Evolutionary conservation across 306 rosid species (phyloP).

Genomic region (Astragalus membranaceus): DNA sequence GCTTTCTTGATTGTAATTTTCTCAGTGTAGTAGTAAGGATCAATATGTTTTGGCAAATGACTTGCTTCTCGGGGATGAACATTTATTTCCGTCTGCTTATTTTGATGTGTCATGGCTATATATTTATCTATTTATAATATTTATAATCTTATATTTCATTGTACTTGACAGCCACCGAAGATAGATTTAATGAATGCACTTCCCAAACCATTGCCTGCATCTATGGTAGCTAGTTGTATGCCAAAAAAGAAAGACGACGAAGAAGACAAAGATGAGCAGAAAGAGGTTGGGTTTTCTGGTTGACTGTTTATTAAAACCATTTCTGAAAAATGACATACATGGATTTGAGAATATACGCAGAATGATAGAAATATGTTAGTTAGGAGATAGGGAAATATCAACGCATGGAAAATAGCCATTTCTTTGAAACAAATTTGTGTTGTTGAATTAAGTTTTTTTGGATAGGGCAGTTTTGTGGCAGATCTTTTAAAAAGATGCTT

Average conservation of each 20-base stretch:
- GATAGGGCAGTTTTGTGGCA: background rate
- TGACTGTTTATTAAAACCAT: background rate
- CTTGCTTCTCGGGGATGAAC: background rate
- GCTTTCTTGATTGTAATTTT: constrained; percentile 6
- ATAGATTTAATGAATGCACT: constrained; percentile 49
- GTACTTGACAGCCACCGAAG: constrained; percentile 52
- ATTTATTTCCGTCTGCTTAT: background rate
- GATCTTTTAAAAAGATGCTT: background rate
- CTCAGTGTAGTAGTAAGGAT: background rate
- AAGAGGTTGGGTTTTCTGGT: constrained; percentile 47
- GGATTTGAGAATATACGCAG: background rate
- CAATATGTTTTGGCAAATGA: background rate
- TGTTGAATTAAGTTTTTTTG: background rate
- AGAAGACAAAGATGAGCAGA: constrained; percentile 38
- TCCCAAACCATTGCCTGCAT: constrained; percentile 70
- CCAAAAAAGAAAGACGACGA: constrained; percentile 46
- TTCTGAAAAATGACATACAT: constrained; percentile 7
- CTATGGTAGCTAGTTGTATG: constrained; percentile 25
- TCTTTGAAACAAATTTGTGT: background rate
- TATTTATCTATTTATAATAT: background rate
- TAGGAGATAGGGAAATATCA: background rate
- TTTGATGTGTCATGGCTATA: background rate
- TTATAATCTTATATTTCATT: constrained; percentile 1
- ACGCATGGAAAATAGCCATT: background rate
- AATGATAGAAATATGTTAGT: background rate